These are phyloP conservation scores for Carnegiea gigantea DNA, from an alignment of 179 eudicot species.

Conservation along the genomic window DNA sequence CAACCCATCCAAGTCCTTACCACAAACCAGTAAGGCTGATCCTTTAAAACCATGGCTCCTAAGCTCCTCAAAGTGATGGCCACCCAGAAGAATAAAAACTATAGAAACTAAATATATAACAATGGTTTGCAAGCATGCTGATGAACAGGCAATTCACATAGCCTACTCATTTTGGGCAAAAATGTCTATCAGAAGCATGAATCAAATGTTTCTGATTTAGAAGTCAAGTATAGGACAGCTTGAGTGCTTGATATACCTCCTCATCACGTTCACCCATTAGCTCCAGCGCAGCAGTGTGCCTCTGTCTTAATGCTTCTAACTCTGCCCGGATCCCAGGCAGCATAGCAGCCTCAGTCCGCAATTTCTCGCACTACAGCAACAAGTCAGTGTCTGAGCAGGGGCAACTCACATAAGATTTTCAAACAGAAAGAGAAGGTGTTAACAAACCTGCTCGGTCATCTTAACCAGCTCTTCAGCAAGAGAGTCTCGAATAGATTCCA, in stretches of 20 bases:
- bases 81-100: not conserved
- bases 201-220: not conserved
- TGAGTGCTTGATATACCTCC: constrained; percentile 55
- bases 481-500: constrained; percentile 95
- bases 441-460: constrained; percentile 77
- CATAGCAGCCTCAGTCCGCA: constrained; percentile 66
- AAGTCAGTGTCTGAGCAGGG: constrained; percentile 5
- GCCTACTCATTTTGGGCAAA: not conserved
- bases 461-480: constrained; percentile 96
- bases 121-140: not conserved
- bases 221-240: not conserved
- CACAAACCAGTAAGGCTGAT: not conserved
- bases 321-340: constrained; percentile 91
- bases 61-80: not conserved
- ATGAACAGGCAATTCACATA: not conserved
- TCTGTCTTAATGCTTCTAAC: constrained; percentile 81
- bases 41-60: not conserved
- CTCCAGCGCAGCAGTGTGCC: constrained; percentile 95
- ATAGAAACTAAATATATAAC: not conserved
- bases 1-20: not conserved
- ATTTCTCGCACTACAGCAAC: constrained; percentile 75
- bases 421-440: constrained; percentile 7
- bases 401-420: not conserved
- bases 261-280: constrained; percentile 99
- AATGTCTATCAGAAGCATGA: not conserved